Conservation (phyloP, 176 grass and related monocot genomes). For the Triticum timopheevii region DNA sequence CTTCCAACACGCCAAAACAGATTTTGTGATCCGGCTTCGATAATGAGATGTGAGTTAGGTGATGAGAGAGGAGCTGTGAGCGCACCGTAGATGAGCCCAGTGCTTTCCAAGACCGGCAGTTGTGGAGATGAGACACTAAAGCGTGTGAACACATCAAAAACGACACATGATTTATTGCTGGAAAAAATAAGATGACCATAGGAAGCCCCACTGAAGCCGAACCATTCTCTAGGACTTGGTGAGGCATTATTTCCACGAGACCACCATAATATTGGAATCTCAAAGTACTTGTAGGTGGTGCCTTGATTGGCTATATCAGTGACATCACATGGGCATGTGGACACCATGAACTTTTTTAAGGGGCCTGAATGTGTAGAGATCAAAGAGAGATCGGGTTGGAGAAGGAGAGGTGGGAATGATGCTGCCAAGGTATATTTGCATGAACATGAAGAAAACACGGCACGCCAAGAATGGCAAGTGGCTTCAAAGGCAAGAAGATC, state of each 20-base stretch:
- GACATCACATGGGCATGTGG: not conserved
- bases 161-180: not conserved
- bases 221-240: not conserved
- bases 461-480: slow-evolving; percentile 41
- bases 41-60: not conserved
- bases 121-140: not conserved
- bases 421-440: not conserved
- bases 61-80: not conserved
- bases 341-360: not conserved
- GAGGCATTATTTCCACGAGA: not conserved
- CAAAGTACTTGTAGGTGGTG: not conserved
- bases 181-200: slow-evolving; percentile 45
- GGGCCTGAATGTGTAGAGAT: not conserved
- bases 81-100: not conserved
- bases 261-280: not conserved
- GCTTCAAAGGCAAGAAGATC: slow-evolving; percentile 37
- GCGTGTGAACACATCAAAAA: not conserved
- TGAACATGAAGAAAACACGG: slow-evolving; percentile 1
- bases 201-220: slow-evolving; percentile 28
- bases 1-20: not conserved
- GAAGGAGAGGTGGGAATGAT: slow-evolving; percentile 33
- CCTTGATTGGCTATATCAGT: slow-evolving; percentile 18
- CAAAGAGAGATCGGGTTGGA: not conserved
- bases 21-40: not conserved
- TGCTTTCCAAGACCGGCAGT: not conserved